phyloP scores from a whole-genome alignment of 768 basidiomycete species.

The Hortiboletus flavorubellus region DNA sequence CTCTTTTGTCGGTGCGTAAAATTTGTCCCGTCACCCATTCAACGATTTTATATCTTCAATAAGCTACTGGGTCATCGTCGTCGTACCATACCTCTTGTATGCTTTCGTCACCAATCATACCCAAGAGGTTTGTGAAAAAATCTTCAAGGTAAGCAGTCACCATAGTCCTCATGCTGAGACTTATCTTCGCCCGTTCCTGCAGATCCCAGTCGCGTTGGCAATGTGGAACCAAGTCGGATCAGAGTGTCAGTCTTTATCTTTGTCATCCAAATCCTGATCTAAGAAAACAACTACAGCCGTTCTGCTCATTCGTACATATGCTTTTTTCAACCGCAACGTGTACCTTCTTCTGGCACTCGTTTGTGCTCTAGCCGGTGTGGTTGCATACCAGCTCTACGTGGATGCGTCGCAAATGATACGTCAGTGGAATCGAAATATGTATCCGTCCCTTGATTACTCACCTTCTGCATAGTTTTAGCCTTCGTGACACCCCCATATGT shows the following conservation, averaged over 20 bases:
- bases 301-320: constrained; percentile 79
- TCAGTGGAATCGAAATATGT: constrained; percentile 32
- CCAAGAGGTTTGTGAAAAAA: constrained; percentile 58
- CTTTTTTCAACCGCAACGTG: constrained; percentile 78
- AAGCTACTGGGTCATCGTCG: constrained; percentile 81
- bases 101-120: constrained; percentile 72
- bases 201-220: constrained; percentile 79
- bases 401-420: constrained; percentile 75
- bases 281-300: constrained; percentile 45
- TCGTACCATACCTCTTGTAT: constrained; percentile 75
- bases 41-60: constrained; percentile 4
- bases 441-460: constrained; percentile 8
- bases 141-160: constrained; percentile 54
- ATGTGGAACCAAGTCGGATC: constrained; percentile 89
- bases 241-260: constrained; percentile 48
- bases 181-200: background rate
- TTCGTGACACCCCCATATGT: constrained; percentile 65
- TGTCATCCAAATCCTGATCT: constrained; percentile 1
- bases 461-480: constrained; percentile 47
- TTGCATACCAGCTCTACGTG: constrained; percentile 80
- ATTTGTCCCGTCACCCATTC: constrained; percentile 11
- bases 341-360: constrained; percentile 64
- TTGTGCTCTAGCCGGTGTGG: constrained; percentile 64
- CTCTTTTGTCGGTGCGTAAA: constrained; percentile 73
- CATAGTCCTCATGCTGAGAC: background rate